Percentiles rank a stretch among this genome's conserved stretches.
Evolutionary conservation across 75 land plant genomes (phyloP).

Genomic region (Cryptomeria japonica): DNA sequence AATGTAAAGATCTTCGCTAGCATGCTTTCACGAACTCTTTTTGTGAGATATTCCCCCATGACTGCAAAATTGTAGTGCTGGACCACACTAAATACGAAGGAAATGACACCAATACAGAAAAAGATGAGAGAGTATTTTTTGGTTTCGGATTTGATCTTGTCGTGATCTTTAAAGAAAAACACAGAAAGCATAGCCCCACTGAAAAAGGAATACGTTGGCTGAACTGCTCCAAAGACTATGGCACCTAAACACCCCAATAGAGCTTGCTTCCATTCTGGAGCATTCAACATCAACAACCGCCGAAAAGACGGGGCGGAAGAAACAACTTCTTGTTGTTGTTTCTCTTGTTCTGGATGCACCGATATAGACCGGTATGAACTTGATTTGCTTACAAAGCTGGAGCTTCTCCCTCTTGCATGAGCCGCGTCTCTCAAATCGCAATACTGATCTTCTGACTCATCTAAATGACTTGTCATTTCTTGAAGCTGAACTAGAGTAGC

Average conservation of each 20-base stretch:
- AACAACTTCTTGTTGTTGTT: neutral
- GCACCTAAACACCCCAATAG: conserved; percentile 57
- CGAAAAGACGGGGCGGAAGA: conserved; percentile 42
- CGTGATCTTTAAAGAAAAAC: conserved; percentile 43
- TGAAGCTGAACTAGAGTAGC: conserved; percentile 23
- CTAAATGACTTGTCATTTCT: neutral
- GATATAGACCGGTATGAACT: neutral
- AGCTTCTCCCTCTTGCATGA: neutral
- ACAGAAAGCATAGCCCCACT: conserved; percentile 54
- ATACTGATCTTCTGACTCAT: neutral
- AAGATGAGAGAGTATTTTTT: conserved; percentile 39
- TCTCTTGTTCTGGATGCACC: neutral
- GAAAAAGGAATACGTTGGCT: conserved; percentile 53
- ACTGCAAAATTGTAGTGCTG: conserved; percentile 74
- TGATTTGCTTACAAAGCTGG: neutral
- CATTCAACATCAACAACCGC: conserved; percentile 56
- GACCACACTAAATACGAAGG: conserved; percentile 35
- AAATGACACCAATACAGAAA: conserved; percentile 30
- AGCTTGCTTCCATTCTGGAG: conserved; percentile 67
- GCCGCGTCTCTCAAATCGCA: neutral
- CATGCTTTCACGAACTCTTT: conserved; percentile 68
- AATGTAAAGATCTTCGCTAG: conserved; percentile 55
- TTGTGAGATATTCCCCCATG: conserved; percentile 75
- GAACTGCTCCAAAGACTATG: conserved; percentile 53
- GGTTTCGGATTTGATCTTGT: conserved; percentile 26